These are phyloP conservation scores for Penicillium sp. DNA, from an alignment of 2,329 filamentous ascomycete genomes.

Conservation along the genomic window DNA sequence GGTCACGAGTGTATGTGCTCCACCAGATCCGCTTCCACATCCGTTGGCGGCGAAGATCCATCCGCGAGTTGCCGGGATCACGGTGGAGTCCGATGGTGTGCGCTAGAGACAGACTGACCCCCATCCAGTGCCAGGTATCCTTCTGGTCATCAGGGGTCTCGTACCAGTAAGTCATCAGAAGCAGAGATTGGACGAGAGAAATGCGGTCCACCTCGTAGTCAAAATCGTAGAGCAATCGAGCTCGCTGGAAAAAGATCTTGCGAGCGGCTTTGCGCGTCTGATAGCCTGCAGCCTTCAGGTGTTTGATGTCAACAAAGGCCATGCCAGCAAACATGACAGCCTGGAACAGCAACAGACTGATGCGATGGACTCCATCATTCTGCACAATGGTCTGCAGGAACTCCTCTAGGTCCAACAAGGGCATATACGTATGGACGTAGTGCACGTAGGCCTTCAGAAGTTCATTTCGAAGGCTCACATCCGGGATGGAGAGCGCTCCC, in stretches of 20 bases:
- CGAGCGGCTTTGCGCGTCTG: constrained; percentile 74
- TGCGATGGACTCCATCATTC: constrained; percentile 67
- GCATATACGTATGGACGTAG: constrained; percentile 93
- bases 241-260: constrained; percentile 84
- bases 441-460: constrained; percentile 79
- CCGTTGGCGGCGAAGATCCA: constrained; percentile 70
- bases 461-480: constrained; percentile 69
- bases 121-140: constrained; percentile 99
- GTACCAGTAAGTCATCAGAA: constrained; percentile 97
- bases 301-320: constrained; percentile 79
- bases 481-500: constrained; percentile 76
- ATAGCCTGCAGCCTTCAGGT: constrained; percentile 75
- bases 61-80: constrained; percentile 73
- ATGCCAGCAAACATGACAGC: constrained; percentile 92
- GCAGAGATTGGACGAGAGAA: constrained; percentile 78
- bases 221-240: constrained; percentile 88
- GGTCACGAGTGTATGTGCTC: constrained; percentile 94
- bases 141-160: constrained; percentile 96
- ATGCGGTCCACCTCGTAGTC: constrained; percentile 92
- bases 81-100: constrained; percentile 92
- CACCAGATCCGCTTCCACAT: constrained; percentile 97
- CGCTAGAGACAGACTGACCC: constrained; percentile 85
- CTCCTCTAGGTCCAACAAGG: constrained; percentile 68
- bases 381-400: constrained; percentile 57
- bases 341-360: constrained; percentile 87